Percentiles rank a stretch among this genome's conserved stretches.
Evolutionary conservation across 768 basidiomycete genomes (phyloP).

Genomic region (Lentinula edodes): DNA sequence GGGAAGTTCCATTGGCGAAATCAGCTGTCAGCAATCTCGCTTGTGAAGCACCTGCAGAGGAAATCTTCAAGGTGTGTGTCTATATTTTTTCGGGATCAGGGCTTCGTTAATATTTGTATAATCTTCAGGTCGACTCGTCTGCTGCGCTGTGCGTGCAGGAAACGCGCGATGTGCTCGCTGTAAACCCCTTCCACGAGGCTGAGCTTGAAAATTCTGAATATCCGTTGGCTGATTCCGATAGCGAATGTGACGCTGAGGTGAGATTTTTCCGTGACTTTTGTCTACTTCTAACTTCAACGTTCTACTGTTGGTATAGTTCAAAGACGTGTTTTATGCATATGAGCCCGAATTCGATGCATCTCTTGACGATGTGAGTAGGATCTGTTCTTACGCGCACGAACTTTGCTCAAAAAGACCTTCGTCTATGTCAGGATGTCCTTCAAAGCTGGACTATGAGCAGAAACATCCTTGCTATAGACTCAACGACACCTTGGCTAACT

Average conservation of each 20-base stretch:
- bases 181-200: not conserved
- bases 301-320: not conserved
- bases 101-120: not conserved
- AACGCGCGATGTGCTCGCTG: conserved; percentile 2
- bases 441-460: not conserved
- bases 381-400: not conserved
- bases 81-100: not conserved
- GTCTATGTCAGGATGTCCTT: not conserved
- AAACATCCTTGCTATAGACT: conserved; percentile 35
- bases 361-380: not conserved
- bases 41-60: not conserved
- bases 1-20: conserved; percentile 5
- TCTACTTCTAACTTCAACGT: not conserved
- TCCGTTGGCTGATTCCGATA: not conserved
- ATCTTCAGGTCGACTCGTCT: not conserved
- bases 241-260: not conserved
- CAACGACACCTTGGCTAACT: conserved; percentile 27
- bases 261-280: not conserved
- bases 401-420: not conserved
- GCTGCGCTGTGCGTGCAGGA: not conserved
- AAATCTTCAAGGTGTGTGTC: not conserved
- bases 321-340: not conserved
- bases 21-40: not conserved
- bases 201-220: not conserved
- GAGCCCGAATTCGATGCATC: not conserved